A percentile compares a stretch with the other conserved stretches of the same genome.
phyloP scores from a whole-genome alignment of 2,329 filamentous ascomycete genomes.

The Metarhizium anisopliae region DNA sequence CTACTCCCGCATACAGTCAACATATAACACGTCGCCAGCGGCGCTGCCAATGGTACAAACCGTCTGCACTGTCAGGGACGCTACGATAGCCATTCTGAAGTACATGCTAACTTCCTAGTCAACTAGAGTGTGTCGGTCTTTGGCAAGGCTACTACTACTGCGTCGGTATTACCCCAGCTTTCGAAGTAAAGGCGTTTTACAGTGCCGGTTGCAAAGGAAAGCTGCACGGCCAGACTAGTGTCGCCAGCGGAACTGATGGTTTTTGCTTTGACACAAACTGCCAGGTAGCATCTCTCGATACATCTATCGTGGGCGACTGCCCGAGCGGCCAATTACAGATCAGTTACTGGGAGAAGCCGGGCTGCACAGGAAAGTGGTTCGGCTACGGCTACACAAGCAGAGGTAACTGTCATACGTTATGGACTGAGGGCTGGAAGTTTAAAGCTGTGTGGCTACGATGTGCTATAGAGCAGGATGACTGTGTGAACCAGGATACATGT shows the following conservation, averaged over 20 bases:
- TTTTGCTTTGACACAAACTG: conserved; percentile 2
- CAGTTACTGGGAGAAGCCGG: conserved; percentile 2
- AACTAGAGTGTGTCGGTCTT: neutral
- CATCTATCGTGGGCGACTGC: neutral
- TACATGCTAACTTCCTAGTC: neutral
- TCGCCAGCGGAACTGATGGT: neutral
- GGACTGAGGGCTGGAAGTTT: conserved; percentile 2
- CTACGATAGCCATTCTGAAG: neutral
- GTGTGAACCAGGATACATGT: neutral
- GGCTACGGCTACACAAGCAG: conserved; percentile 3
- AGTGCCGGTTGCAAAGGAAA: neutral
- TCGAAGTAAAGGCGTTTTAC: neutral
- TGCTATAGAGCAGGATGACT: neutral
- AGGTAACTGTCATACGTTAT: neutral
- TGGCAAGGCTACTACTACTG: neutral
- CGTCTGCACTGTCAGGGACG: no score
- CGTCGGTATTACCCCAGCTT: neutral
- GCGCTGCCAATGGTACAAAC: no score
- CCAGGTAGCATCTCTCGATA: neutral
- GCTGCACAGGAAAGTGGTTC: conserved; percentile 1
- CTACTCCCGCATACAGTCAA: neutral
- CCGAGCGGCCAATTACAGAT: neutral
- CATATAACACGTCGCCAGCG: no score
- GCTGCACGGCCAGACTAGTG: neutral
- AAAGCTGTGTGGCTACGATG: neutral